Percentiles rank a stretch among this genome's conserved stretches.
Evolutionary conservation across 2,329 filamentous ascomycete species (phyloP).

Genomic region (Aspergillus terreus): DNA sequence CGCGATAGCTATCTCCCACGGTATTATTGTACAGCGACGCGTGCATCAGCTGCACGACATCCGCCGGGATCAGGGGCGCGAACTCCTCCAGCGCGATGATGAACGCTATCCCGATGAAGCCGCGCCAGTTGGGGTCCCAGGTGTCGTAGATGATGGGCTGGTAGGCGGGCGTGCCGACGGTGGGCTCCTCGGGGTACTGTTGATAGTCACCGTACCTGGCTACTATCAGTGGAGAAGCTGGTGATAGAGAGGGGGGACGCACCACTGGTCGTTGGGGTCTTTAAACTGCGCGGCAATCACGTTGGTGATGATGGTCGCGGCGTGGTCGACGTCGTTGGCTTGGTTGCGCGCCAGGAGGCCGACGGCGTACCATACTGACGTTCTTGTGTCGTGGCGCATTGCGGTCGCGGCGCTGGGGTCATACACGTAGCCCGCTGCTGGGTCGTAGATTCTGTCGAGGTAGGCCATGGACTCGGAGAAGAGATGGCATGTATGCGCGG

Average conservation of each 20-base stretch:
- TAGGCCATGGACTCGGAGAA: slow-evolving; percentile 53
- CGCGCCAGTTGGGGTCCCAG: slow-evolving; percentile 64
- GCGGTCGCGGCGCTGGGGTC: slow-evolving; percentile 35
- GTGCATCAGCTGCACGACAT: slow-evolving; percentile 45
- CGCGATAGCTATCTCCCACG: slow-evolving; percentile 58
- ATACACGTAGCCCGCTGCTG: slow-evolving; percentile 45
- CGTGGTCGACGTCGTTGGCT: slow-evolving; percentile 47
- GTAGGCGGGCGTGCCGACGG: slow-evolving; percentile 51
- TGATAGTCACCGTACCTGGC: slow-evolving; percentile 44
- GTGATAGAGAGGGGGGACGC: too few relatives aligned
- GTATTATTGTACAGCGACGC: slow-evolving; percentile 54
- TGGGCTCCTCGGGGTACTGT: slow-evolving; percentile 47
- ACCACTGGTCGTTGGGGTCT: slow-evolving; percentile 47
- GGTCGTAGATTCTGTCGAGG: slow-evolving; percentile 56
- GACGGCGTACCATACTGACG: slow-evolving; percentile 57
- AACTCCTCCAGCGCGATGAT: slow-evolving; percentile 60
- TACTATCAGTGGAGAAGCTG: neutral
- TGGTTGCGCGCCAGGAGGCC: slow-evolving; percentile 56
- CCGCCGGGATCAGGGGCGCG: slow-evolving; percentile 39
- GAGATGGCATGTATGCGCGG: slow-evolving; percentile 34
- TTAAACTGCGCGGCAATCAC: slow-evolving; percentile 39
- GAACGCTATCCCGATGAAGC: slow-evolving; percentile 58
- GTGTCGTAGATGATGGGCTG: slow-evolving; percentile 50
- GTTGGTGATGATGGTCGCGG: slow-evolving; percentile 53
- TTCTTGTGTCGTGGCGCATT: slow-evolving; percentile 51